Base-by-base conservation (phyloP, 2,329 filamentous ascomycete species). In the Claviceps cyperi region DNA sequence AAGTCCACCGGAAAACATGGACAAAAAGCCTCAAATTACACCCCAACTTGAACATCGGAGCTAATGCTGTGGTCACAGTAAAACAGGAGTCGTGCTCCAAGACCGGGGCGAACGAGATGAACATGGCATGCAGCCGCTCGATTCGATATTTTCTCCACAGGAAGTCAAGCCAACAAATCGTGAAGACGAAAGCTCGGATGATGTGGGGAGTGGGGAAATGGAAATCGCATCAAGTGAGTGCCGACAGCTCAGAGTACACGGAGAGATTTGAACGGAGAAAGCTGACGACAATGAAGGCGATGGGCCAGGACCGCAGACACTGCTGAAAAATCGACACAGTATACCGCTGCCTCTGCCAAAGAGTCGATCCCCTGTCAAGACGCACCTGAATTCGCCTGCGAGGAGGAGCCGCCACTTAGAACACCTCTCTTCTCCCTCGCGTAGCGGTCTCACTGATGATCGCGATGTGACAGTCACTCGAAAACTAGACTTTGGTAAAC, bases 81-180 rank as follows among this genome's bases (percentile, higher is more conserved):
- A 94, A 76, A 98, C 92, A 1, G 92, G 92, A 43, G 77, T 94
- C 24, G 84, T 81, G 1, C 68, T 97, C 35, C 79, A 81, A 59
- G 87, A 95, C 60, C 80, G 74, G 50, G 87, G 87, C 48, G 73
- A 82, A 53, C 84, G 88, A 68, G 91, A 97, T 68, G 89, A 94
- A 64, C 75, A 95, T 74, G 92, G 91, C 65, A 81, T 98, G 72
- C 88, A 96, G 64, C 84, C 86, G 37, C 77, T 95, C 52, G 86
- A 91, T 37, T 80, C 80, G 57, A 80, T 97, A 56, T 95, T 95
- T 66, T 96, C 90, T 8, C 95, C 90, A 19, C 89, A 90, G 14
- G 77, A 80, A 56, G 85, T 82, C 59, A 55, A 44, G 54, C 59
- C 54, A 54, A 58, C 32, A 52, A 57, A 46, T 43, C 55, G 47